Base-by-base conservation (phyloP, 352 stramenopile species). In the Globisporangium alternatum region DNA sequence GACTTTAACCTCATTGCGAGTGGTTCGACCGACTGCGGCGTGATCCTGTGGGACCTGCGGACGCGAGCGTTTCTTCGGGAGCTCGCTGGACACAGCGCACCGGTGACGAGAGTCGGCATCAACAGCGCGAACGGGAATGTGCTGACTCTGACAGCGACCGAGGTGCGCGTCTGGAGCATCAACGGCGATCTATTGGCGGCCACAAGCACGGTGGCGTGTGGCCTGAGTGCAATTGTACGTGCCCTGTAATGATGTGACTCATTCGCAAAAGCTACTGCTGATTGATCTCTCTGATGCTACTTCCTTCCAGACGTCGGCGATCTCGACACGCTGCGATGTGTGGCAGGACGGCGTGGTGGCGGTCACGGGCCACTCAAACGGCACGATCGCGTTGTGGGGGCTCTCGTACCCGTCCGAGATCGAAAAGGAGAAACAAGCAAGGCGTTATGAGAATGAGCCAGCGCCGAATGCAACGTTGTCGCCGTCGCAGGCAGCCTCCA, bases 111-210 rank as follows among this genome's bases (percentile, higher is more conserved):
- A 21, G 80, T 90, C 12, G 76, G 68, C 0, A 90, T 93, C 65
- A 93, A 93, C 65, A 71, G 77, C 19, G 68, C 83, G 3, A 91
- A 81, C 51, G 82, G 78, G 5, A 90, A 90, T 60, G 45, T 93
- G 5, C 19, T 90, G 13, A 88, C 84, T 2, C 65, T 73, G 5
- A 86, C 85, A 4, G 52, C 58, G 5, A 65, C 67, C 0, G 82
- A 93, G 51, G 15, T 93, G 7, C 81, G 85, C 3, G 45, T 91
- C 2, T 93, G 85, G 85, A 91, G 82, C 63, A 83, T 93, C 52
- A 93, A 93, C 30, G 85, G 85, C 0, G 85, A 93, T 54, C 66
- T 93, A 7, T 66, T 93, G 5, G 83, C 82, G 6, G 74, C 72
- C n/a, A 82, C 77, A 1, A 78, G 58, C 10, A 58, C 79, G 10